Conservation (phyloP, 2,329 filamentous ascomycete genomes). For the Xylariaceae sp. region DNA sequence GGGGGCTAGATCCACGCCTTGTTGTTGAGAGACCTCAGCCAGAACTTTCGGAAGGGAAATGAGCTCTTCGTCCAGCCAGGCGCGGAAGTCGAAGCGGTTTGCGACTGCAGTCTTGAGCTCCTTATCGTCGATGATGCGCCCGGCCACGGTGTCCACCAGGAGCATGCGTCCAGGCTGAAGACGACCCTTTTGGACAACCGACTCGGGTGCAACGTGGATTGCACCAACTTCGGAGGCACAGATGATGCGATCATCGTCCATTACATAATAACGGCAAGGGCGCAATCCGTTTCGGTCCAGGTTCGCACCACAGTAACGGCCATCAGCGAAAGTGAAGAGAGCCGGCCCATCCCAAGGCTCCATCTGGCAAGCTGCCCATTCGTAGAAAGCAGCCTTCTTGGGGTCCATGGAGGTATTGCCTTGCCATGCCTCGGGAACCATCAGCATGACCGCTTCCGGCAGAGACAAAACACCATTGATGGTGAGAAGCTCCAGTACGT, state of each 20-base stretch:
- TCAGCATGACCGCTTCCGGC: slow-evolving; percentile 95
- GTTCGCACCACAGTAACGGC: slow-evolving; percentile 94
- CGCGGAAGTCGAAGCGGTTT: slow-evolving; percentile 78
- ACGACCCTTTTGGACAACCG: slow-evolving; percentile 85
- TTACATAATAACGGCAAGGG: slow-evolving; percentile 94
- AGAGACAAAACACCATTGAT: slow-evolving; percentile 95
- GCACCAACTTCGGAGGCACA: slow-evolving; percentile 96
- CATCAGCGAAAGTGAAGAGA: slow-evolving; percentile 94
- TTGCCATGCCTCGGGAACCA: slow-evolving; percentile 98
- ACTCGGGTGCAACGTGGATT: slow-evolving; percentile 84
- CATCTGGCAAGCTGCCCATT: slow-evolving; percentile 98
- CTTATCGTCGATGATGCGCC: slow-evolving; percentile 88
- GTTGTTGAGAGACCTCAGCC: slow-evolving; percentile 53
- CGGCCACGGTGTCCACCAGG: slow-evolving; percentile 81
- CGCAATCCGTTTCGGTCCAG: slow-evolving; percentile 91
- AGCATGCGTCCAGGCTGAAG: slow-evolving; percentile 94
- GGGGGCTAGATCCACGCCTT: slow-evolving; percentile 56
- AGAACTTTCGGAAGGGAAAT: slow-evolving; percentile 74
- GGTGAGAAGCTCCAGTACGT: slow-evolving; percentile 85
- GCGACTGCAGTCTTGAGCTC: slow-evolving; percentile 87
- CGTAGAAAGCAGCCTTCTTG: slow-evolving; percentile 94
- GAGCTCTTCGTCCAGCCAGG: slow-evolving; percentile 82
- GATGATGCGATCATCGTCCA: slow-evolving; percentile 94
- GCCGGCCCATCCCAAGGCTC: slow-evolving; percentile 97
- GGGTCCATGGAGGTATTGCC: slow-evolving; percentile 89